Evolutionary conservation across 441 rosid species (phyloP), one percentile per base, ranked within the genome.

Genomic region (Gossypium lobatum): DNA sequence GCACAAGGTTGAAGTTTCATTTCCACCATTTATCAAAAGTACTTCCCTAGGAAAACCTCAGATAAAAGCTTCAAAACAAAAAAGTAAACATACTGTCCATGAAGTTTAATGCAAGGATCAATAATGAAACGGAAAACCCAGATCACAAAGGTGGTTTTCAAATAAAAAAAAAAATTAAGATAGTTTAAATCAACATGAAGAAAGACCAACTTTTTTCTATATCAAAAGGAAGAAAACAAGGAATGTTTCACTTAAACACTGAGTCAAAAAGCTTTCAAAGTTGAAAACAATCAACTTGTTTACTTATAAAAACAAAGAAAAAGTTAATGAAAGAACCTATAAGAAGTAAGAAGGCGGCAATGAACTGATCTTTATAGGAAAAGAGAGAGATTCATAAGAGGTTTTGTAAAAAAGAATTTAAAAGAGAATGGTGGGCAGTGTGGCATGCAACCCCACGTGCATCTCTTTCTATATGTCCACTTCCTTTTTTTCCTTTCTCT

Each of bases 371-470:
- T 76, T 64, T 18, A 64, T 14, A 57, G 45, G 45, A 55, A 16
- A 52, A 17, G 59, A 54, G 23, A 54, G 59, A 18, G 9, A 54
- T 18, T 54, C 25, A 54, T 17, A 54, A 17, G 23, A 54, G 23
- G 11, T 21, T 16, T 17, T 17, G 59, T 18, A 54, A 54, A 54
- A 17, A 77, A 50, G 82, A 73, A 59, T 58, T 58, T 58, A 79
- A 80, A 73, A 73, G 67, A 70, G 80, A 78, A 67, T 66, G 66
- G 82, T 75, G 76, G 74, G 72, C 76, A 39, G 59, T 61, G 70
- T 71, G 78, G 84, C 84, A 83, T 83, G 80, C 85, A 81, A 73
- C 39, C 59, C 80, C 88, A 83, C 83, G 84, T 81, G 88, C 86
- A 31, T 42, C 77, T 73, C 77, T 78, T 67, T 61, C 70, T 50